phyloP scores from a whole-genome alignment of 2,329 filamentous ascomycete genomes.

The Trichoderma sp. region DNA sequence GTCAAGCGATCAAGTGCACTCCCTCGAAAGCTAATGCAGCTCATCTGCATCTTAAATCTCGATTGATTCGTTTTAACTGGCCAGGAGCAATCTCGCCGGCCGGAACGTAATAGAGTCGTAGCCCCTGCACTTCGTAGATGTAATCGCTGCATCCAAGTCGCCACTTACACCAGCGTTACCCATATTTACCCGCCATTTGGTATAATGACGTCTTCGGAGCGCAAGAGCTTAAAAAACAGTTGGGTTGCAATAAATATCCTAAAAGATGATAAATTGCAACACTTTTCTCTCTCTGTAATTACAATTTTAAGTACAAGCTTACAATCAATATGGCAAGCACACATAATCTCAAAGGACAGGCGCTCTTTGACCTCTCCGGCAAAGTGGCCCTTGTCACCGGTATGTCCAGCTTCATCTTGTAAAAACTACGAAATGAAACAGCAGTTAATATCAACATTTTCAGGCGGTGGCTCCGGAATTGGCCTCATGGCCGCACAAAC shows the following conservation, averaged over 20 bases:
- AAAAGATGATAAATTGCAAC: no score
- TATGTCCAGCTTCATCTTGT: constrained; percentile 30
- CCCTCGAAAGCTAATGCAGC: no score
- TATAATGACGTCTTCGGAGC: not conserved
- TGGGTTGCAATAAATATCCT: no score
- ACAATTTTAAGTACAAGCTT: not conserved
- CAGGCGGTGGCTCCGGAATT: constrained; percentile 63
- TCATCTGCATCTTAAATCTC: not conserved
- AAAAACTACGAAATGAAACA: no score
- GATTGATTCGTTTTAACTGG: not conserved
- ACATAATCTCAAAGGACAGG: constrained; percentile 36
- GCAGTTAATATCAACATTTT: no score
- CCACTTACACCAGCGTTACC: constrained; percentile 1
- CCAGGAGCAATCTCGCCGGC: not conserved
- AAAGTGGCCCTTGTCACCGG: constrained; percentile 53
- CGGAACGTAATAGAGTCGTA: not conserved
- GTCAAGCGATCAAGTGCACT: no score
- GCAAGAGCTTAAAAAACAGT: not conserved
- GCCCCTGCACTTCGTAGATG: not conserved
- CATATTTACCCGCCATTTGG: not conserved
- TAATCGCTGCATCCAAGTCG: not conserved
- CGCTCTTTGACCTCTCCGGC: constrained; percentile 48
- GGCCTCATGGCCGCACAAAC: constrained; percentile 71
- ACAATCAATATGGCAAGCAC: constrained; percentile 2
- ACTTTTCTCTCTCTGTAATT: not conserved